Conservation (phyloP, 1,284 basidiomycete genomes). For the Sphaerobolus stellatus region DNA sequence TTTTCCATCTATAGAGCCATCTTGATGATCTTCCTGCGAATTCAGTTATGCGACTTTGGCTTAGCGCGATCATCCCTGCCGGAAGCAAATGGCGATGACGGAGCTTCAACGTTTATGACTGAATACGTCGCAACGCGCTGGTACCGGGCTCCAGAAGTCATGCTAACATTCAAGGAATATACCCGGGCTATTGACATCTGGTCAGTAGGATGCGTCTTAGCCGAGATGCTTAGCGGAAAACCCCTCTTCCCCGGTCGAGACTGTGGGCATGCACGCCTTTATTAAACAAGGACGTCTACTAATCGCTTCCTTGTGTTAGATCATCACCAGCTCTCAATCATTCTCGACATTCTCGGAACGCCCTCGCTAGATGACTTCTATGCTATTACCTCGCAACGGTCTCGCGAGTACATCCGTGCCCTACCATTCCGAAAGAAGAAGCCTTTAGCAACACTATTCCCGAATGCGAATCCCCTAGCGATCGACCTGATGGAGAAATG, state of each 20-base stretch:
- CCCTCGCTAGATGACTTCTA: conserved; percentile 93
- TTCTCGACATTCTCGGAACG: conserved; percentile 86
- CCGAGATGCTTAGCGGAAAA: conserved; percentile 90
- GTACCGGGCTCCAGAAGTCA: conserved; percentile 94
- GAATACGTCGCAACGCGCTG: conserved; percentile 93
- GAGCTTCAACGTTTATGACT: conserved; percentile 89
- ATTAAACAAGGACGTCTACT: conserved; percentile 19
- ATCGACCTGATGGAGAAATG: conserved; percentile 89
- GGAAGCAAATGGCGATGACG: conserved; percentile 73
- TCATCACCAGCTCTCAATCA: conserved; percentile 88
- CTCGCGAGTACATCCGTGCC: conserved; percentile 90
- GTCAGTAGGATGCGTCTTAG: conserved; percentile 87
- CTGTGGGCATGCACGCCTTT: conserved; percentile 42
- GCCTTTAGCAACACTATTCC: conserved; percentile 74
- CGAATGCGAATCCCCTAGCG: conserved; percentile 83
- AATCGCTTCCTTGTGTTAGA: conserved; percentile 54
- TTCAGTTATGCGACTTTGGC: conserved; percentile 88
- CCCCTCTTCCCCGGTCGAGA: conserved; percentile 90
- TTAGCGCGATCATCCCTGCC: conserved; percentile 82
- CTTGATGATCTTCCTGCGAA: not conserved
- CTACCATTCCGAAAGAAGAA: conserved; percentile 88
- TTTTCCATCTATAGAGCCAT: conserved; percentile 9
- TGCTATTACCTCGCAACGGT: conserved; percentile 82
- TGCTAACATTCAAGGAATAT: conserved; percentile 95
- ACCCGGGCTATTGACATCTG: conserved; percentile 92